Evolutionary conservation across 2,329 filamentous ascomycete genomes (phyloP), one percentile per base, ranked within the genome.

Genomic region (Fusarium marasasianum): DNA sequence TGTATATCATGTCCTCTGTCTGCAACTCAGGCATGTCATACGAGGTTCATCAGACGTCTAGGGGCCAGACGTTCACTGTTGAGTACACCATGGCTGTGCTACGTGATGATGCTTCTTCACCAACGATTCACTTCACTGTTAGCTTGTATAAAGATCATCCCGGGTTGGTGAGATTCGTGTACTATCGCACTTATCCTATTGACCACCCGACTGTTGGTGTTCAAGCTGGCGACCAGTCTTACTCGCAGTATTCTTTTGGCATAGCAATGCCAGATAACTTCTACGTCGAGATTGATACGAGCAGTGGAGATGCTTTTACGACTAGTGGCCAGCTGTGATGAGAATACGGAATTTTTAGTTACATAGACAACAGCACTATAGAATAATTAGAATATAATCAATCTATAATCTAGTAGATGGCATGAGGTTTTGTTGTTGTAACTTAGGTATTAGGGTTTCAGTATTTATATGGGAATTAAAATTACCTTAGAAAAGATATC

Each of bases 251-350:
- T 4, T 58, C 55, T 37, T 58, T 3, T 26, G 10, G 12, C n/a
- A 2, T 24, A 2, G 2, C 5, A 0, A 29, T 58, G 6, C 41
- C n/a, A 1, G 31, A 58, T 2, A 20, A 37, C 8, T 50, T 0
- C 6, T 58, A 37, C 13, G 13, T 59, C 5, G 43, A 59, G 33
- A 59, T 59, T 59, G 43, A 50, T 4, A 59, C 56, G 3, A 50
- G 31, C 8, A 59, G 33, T 15, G 33, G 43, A 18, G 43, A 14
- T 13, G 24, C 31, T 17, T 1, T 37, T 6, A 37, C 31, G 0
- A 38, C 1, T 1, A 26, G n/a, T 24, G 55, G 55, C 5, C 29
- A 29, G n/a, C 6, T 58, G 14, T 58, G 24, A 54, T 29, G 7
- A 10, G 12, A 24, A 14, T 8, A 35, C 12, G 17, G n/a, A 18